Percentiles rank a stretch among this genome's conserved stretches.
Conservation (phyloP, 2,329 filamentous ascomycete genomes). For the Pseudogymnoascus sp. region DNA sequence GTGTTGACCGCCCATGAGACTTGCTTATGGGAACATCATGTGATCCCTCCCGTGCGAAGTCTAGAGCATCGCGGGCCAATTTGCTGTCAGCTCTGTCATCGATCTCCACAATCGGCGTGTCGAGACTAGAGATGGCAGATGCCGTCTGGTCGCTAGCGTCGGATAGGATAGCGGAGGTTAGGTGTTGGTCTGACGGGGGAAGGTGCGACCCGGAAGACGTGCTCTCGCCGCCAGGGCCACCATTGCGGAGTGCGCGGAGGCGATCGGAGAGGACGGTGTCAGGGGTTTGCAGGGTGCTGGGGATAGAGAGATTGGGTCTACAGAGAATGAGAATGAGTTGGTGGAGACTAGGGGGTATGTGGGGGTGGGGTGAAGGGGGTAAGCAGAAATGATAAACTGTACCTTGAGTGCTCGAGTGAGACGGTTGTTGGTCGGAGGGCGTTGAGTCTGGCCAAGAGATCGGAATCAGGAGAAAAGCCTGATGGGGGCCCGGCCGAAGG, state of each 20-base stretch:
- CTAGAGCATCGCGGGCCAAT: not conserved
- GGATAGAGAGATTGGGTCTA: not conserved
- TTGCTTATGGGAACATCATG: not conserved
- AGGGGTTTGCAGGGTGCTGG: not conserved
- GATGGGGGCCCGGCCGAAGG: not conserved
- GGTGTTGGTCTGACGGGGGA: not conserved
- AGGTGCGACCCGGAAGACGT: not conserved
- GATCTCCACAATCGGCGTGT: not conserved
- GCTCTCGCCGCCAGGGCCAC: not conserved
- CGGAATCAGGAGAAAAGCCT: not conserved
- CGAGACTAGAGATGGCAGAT: not conserved
- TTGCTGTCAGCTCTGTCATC: slow-evolving; percentile 2
- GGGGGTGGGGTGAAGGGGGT: not conserved
- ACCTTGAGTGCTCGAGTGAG: not conserved
- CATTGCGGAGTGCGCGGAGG: not conserved
- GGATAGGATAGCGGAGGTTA: not conserved
- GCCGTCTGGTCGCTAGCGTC: not conserved
- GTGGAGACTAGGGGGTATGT: not conserved
- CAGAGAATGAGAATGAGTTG: not conserved
- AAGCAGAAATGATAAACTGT: not conserved
- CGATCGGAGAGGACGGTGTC: not conserved
- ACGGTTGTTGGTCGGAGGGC: slow-evolving; percentile 1
- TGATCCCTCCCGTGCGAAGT: not conserved
- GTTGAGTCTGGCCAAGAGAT: slow-evolving; percentile 6
- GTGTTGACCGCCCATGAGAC: not conserved